These are phyloP conservation scores for Globisporangium alternatum DNA, from an alignment of 352 stramenopile species.

Conservation along the genomic window DNA sequence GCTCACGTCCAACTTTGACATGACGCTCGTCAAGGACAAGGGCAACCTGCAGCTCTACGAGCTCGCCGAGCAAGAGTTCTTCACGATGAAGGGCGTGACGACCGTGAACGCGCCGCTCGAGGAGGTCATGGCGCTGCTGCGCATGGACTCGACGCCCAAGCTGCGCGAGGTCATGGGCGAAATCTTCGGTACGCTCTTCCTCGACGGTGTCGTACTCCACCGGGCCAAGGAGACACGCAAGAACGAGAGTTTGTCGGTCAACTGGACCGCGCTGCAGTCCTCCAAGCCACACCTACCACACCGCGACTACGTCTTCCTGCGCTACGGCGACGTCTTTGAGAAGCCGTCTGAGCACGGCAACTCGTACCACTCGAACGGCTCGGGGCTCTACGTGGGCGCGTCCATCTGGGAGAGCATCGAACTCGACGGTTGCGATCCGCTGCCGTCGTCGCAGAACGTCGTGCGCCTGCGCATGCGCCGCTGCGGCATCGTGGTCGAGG, in stretches of 20 bases:
- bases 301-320: constrained; percentile 86
- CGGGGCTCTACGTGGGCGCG: constrained; percentile 66
- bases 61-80: constrained; percentile 79
- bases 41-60: constrained; percentile 72
- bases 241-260: constrained; percentile 72
- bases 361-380: constrained; percentile 54
- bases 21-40: constrained; percentile 77
- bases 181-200: constrained; percentile 80
- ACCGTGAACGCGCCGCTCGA: constrained; percentile 66
- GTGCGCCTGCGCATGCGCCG: constrained; percentile 76
- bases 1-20: constrained; percentile 76
- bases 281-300: constrained; percentile 82
- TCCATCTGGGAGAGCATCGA: constrained; percentile 87
- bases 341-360: constrained; percentile 58
- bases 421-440: constrained; percentile 67
- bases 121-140: constrained; percentile 80
- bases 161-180: constrained; percentile 80
- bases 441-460: constrained; percentile 75
- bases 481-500: constrained; percentile 79
- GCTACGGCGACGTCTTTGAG: constrained; percentile 78
- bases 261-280: constrained; percentile 79
- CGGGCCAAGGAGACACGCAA: constrained; percentile 51
- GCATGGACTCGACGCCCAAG: constrained; percentile 64
- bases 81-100: constrained; percentile 81
- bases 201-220: constrained; percentile 76